phyloP scores from a whole-genome alignment of 345 rosid genomes.

The Pistacia vera region DNA sequence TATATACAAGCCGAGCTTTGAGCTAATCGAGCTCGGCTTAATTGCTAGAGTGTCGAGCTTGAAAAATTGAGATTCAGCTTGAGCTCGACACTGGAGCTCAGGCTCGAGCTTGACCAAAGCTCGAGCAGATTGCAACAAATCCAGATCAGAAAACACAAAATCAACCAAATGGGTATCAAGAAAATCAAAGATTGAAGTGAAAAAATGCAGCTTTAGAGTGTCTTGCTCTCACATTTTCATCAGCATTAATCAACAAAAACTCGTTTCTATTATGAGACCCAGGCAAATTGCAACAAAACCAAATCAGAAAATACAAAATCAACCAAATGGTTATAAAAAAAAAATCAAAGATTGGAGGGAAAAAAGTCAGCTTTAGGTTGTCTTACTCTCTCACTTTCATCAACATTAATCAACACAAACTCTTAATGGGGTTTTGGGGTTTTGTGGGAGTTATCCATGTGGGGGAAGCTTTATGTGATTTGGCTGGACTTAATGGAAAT shows the following conservation, averaged over 20 bases:
- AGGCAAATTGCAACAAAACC: slow-evolving; percentile 28
- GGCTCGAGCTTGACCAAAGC: too few species aligned
- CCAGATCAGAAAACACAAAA: slow-evolving; percentile 42
- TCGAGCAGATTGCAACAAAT: slow-evolving; percentile 5
- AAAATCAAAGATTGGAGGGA: background rate
- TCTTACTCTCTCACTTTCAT: slow-evolving; percentile 78
- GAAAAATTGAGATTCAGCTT: too few species aligned
- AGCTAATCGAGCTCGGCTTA: too few species aligned
- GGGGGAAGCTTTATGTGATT: too few species aligned
- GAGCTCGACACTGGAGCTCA: too few species aligned
- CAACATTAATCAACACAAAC: slow-evolving; percentile 77
- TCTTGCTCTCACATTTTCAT: slow-evolving; percentile 78
- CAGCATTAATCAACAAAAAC: slow-evolving; percentile 90
- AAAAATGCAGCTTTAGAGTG: slow-evolving; percentile 5
- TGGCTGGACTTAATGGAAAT: slow-evolving; percentile 26
- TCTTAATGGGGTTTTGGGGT: too few species aligned
- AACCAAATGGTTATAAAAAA: background rate
- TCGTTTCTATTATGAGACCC: slow-evolving; percentile 97
- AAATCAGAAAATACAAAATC: slow-evolving; percentile 39
- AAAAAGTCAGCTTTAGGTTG: slow-evolving; percentile 3
- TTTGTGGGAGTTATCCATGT: too few species aligned
- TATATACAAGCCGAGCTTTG: too few species aligned
- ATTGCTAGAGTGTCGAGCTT: too few species aligned
- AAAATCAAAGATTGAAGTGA: background rate
- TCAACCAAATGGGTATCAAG: background rate